A percentile compares a stretch with the other conserved stretches of the same genome.
These are phyloP conservation scores for Ligustrum vulgare DNA, from an alignment of 257 asterid species.

Conservation along the genomic window DNA sequence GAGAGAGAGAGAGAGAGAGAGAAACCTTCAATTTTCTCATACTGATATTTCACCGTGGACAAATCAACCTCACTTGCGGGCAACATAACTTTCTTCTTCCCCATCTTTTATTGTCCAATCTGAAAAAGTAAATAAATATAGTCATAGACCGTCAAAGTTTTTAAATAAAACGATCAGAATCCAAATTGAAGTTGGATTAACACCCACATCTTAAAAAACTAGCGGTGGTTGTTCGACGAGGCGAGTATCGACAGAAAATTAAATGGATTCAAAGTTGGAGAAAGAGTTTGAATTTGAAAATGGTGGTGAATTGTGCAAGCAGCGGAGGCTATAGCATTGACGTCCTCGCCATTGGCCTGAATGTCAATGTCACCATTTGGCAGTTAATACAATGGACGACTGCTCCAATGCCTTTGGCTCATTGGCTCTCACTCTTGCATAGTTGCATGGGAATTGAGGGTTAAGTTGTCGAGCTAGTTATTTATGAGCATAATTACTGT, in stretches of 20 bases:
- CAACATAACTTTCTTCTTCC: slow-evolving; percentile 74
- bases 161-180: not conserved
- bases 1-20: not conserved
- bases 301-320: not conserved
- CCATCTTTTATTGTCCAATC: slow-evolving; percentile 43
- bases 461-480: no score
- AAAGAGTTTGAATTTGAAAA: not conserved
- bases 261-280: not conserved
- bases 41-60: slow-evolving; percentile 57
- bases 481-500: no score
- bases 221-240: not conserved
- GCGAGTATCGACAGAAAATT: not conserved
- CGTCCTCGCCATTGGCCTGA: not conserved
- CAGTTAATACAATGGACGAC: not conserved
- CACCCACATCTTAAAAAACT: slow-evolving; percentile 13
- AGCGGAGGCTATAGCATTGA: not conserved
- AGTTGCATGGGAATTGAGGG: no score
- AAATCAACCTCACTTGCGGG: slow-evolving; percentile 79
- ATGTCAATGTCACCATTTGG: not conserved
- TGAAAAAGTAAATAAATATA: not conserved
- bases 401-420: not conserved
- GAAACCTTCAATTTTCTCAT: slow-evolving; percentile 64
- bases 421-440: not conserved
- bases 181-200: slow-evolving; percentile 3
- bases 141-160: not conserved